Conservation (phyloP, 805 yeast genomes). For the Sugiyamaella boreocaroliniensis region DNA sequence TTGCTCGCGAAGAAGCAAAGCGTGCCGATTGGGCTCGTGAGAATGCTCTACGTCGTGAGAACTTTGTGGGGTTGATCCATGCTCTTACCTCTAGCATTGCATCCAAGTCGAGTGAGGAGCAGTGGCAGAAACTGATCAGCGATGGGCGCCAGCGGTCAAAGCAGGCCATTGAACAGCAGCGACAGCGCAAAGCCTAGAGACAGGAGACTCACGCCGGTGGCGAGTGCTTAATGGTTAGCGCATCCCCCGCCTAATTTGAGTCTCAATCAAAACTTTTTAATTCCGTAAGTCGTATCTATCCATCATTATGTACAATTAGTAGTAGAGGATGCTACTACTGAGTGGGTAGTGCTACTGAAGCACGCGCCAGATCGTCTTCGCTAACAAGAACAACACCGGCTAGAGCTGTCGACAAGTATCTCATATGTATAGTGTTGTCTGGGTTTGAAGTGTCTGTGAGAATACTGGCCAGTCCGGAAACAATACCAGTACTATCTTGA, state of each 20-base stretch:
- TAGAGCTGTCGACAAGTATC: constrained; percentile 54
- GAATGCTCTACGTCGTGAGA: constrained; percentile 47
- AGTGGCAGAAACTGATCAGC: constrained; percentile 15
- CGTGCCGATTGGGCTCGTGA: constrained; percentile 49
- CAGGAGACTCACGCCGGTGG: no score
- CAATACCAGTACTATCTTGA: constrained; percentile 56
- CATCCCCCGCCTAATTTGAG: no score
- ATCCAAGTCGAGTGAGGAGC: constrained; percentile 16
- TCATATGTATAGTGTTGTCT: constrained; percentile 38
- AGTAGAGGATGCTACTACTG: background rate
- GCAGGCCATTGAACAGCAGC: background rate
- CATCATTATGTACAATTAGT: background rate
- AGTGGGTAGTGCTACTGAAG: background rate
- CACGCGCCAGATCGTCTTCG: constrained; percentile 33
- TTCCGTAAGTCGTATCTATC: background rate
- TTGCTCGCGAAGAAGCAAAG: constrained; percentile 39
- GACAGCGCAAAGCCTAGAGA: background rate
- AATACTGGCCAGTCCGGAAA: constrained; percentile 54
- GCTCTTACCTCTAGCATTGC: constrained; percentile 41
- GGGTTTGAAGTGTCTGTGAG: constrained; percentile 32
- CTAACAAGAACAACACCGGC: constrained; percentile 57
- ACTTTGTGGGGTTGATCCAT: constrained; percentile 46
- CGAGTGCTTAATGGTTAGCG: no score
- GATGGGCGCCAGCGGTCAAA: constrained; percentile 5
- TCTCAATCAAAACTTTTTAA: background rate